Conservation (phyloP, 495 filamentous ascomycete species). For the Penicillium argentinense region DNA sequence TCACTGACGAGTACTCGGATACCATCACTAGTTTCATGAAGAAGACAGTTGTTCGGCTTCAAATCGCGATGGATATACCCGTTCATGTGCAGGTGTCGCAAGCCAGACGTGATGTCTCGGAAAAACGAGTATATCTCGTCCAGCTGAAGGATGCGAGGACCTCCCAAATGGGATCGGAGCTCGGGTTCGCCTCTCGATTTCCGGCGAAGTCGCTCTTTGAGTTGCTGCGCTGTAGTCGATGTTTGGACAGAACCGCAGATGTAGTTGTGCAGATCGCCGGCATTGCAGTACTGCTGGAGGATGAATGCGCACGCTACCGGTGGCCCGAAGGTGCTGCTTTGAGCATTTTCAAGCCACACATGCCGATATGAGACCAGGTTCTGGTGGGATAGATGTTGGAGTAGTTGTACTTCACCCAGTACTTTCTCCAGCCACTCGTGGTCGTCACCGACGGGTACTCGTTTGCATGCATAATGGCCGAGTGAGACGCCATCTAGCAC, state of each 20-base stretch:
- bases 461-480: constrained; percentile 93
- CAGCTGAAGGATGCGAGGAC: constrained; percentile 69
- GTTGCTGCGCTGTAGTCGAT: constrained; percentile 67
- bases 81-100: constrained; percentile 87
- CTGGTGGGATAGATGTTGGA: constrained; percentile 87
- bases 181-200: constrained; percentile 66
- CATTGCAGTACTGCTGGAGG: constrained; percentile 95
- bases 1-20: constrained; percentile 87
- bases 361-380: constrained; percentile 97
- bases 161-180: constrained; percentile 42
- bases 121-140: constrained; percentile 97
- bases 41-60: constrained; percentile 94
- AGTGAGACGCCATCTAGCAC: constrained; percentile 83
- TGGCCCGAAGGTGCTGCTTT: constrained; percentile 80
- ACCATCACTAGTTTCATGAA: constrained; percentile 70
- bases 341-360: constrained; percentile 92
- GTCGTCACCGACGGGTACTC: constrained; percentile 92
- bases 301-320: constrained; percentile 96
- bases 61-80: constrained; percentile 96
- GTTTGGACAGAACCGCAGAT: constrained; percentile 66
- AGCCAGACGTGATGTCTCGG: constrained; percentile 88
- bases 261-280: constrained; percentile 87
- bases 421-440: constrained; percentile 96
- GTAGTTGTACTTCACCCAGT: constrained; percentile 84
- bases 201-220: constrained; percentile 83